These are phyloP conservation scores for Thelephora ganbajun DNA, from an alignment of 768 basidiomycete species.

Conservation along the genomic window DNA sequence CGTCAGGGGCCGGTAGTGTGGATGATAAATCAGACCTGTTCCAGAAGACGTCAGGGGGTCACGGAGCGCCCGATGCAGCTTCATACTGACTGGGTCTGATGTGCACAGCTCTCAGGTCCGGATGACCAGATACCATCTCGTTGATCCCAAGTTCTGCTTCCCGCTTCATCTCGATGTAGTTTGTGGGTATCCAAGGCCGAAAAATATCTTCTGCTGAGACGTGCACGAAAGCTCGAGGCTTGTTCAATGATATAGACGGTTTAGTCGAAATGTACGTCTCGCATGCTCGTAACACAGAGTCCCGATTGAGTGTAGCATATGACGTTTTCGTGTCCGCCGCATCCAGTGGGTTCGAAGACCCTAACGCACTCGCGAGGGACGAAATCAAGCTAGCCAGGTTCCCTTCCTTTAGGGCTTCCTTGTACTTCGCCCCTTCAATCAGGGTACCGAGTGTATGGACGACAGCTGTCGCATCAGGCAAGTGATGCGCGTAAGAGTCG, in stretches of 20 bases:
- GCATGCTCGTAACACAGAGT: constrained; percentile 74
- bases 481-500: constrained; percentile 50
- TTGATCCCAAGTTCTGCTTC: constrained; percentile 70
- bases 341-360: constrained; percentile 42
- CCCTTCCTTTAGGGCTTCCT: constrained; percentile 49
- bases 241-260: constrained; percentile 13
- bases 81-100: constrained; percentile 70
- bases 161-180: constrained; percentile 91
- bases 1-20: constrained; percentile 81
- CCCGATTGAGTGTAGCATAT: constrained; percentile 81
- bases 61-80: neutral
- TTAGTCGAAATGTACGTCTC: constrained; percentile 51
- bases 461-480: constrained; percentile 58
- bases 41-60: neutral
- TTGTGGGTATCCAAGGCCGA: constrained; percentile 69
- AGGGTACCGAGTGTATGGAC: constrained; percentile 92
- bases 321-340: constrained; percentile 23
- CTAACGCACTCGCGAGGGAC: constrained; percentile 26
- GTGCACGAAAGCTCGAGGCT: constrained; percentile 70
- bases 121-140: constrained; percentile 28
- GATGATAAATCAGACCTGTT: constrained; percentile 89
- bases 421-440: constrained; percentile 72
- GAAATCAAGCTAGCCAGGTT: constrained; percentile 37
- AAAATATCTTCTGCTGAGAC: constrained; percentile 92
- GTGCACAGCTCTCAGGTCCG: constrained; percentile 57